A percentile compares a stretch with the other conserved stretches of the same genome.
phyloP scores from a whole-genome alignment of 2,329 filamentous ascomycete genomes.

The Cytospora chrysosperma region DNA sequence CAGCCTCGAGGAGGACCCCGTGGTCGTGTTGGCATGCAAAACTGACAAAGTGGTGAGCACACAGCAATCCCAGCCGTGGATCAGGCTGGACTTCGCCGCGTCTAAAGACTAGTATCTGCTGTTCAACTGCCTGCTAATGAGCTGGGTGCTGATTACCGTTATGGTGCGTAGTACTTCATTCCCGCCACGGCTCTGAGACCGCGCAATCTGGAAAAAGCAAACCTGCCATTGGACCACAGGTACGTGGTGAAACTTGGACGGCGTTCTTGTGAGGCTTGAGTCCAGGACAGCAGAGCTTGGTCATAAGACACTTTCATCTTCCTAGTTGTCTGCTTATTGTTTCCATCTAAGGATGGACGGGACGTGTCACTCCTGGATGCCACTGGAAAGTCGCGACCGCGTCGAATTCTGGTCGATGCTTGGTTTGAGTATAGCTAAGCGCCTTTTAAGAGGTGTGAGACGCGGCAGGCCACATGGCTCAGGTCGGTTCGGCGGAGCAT shows the following conservation, averaged over 20 bases:
- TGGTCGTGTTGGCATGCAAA: constrained; percentile 20
- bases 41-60: constrained; percentile 11
- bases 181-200: constrained; percentile 8
- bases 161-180: constrained; percentile 4
- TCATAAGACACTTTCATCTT: neutral
- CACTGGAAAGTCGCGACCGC: neutral
- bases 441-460: neutral
- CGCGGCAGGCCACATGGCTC: neutral
- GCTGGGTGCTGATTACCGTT: neutral
- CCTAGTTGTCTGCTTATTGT: neutral
- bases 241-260: constrained; percentile 1
- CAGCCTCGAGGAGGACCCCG: neutral
- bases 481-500: neutral
- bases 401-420: neutral
- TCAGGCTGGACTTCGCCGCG: constrained; percentile 1
- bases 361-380: neutral
- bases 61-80: constrained; percentile 10
- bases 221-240: constrained; percentile 1
- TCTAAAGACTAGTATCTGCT: neutral
- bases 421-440: neutral
- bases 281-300: neutral
- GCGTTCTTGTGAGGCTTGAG: constrained; percentile 3
- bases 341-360: neutral
- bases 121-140: neutral
- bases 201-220: constrained; percentile 8